Evolutionary conservation across 73 alveolate genomes (phyloP).

Genomic region (Uronychia setigera): DNA sequence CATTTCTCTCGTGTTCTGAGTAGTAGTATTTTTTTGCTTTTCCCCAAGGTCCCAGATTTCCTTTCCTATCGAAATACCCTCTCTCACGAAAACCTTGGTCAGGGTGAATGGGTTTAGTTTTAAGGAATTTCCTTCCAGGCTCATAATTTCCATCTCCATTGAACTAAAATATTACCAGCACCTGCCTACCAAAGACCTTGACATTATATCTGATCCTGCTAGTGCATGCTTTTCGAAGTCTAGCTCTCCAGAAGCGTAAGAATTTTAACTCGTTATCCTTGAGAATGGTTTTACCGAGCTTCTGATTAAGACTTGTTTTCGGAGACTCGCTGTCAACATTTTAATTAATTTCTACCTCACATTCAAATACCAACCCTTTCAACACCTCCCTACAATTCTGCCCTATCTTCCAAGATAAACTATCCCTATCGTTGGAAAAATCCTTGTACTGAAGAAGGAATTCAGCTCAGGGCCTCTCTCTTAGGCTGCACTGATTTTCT

Average conservation of each 20-base stretch:
- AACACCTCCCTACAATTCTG: no score
- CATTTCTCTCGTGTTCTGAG: background rate
- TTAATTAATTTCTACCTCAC: background rate
- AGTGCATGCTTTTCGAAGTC: background rate
- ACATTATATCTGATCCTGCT: background rate
- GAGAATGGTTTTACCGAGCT: background rate
- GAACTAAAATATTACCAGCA: background rate
- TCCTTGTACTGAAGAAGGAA: constrained; percentile 32
- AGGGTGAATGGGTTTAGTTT: background rate
- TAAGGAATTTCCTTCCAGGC: background rate
- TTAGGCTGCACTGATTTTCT: background rate
- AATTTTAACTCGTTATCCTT: background rate
- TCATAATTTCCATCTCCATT: background rate
- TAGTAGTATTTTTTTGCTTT: no score
- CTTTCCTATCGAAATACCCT: background rate
- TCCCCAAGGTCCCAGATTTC: no score
- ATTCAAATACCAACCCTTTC: background rate
- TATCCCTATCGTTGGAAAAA: constrained; percentile 33
- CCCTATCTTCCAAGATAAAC: constrained; percentile 31
- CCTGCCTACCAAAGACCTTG: background rate
- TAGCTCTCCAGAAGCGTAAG: background rate
- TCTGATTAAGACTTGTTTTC: background rate
- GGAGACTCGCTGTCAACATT: background rate
- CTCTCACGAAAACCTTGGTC: background rate
- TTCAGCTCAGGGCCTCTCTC: constrained; percentile 8